phyloP scores from a whole-genome alignment of 2,329 filamentous ascomycete genomes.

The Penicillium sumatraense region DNA sequence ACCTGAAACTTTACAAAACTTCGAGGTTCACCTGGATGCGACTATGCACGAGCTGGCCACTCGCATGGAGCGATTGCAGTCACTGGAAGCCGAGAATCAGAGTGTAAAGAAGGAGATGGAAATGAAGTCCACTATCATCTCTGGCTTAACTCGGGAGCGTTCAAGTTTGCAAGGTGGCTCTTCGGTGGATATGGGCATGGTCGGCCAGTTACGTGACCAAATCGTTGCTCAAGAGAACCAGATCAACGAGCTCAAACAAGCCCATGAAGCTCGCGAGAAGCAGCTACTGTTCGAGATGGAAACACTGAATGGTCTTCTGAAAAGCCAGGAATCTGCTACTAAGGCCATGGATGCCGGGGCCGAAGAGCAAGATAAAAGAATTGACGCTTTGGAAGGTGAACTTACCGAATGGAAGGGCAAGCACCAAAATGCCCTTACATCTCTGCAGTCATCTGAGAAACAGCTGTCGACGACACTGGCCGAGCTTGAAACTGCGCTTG shows the following conservation, averaged over 20 bases:
- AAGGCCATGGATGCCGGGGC: slow-evolving; percentile 39
- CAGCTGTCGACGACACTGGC: slow-evolving; percentile 73
- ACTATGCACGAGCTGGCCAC: slow-evolving; percentile 90
- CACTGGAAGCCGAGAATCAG: slow-evolving; percentile 82
- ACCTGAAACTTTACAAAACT: slow-evolving; percentile 86
- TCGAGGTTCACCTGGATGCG: slow-evolving; percentile 87
- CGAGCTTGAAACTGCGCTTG: slow-evolving; percentile 71
- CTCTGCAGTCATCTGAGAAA: slow-evolving; percentile 73
- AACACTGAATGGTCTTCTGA: slow-evolving; percentile 63
- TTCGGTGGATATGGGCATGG: slow-evolving; percentile 88
- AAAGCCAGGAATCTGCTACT: slow-evolving; percentile 41
- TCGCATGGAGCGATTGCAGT: slow-evolving; percentile 85
- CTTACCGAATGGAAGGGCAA: slow-evolving; percentile 75
- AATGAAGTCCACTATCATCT: slow-evolving; percentile 92
- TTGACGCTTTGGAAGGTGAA: slow-evolving; percentile 71
- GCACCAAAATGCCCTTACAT: slow-evolving; percentile 71
- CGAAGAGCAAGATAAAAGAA: slow-evolving; percentile 58
- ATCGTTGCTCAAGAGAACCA: slow-evolving; percentile 84
- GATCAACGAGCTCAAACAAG: slow-evolving; percentile 73
- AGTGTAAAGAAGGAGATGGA: slow-evolving; percentile 95
- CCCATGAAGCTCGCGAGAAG: slow-evolving; percentile 73
- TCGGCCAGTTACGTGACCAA: slow-evolving; percentile 85
- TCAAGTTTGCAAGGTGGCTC: slow-evolving; percentile 81
- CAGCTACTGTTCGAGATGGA: slow-evolving; percentile 75
- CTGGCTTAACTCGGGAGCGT: slow-evolving; percentile 87